phyloP scores from a whole-genome alignment of 306 rosid genomes.

The Morella rubra region DNA sequence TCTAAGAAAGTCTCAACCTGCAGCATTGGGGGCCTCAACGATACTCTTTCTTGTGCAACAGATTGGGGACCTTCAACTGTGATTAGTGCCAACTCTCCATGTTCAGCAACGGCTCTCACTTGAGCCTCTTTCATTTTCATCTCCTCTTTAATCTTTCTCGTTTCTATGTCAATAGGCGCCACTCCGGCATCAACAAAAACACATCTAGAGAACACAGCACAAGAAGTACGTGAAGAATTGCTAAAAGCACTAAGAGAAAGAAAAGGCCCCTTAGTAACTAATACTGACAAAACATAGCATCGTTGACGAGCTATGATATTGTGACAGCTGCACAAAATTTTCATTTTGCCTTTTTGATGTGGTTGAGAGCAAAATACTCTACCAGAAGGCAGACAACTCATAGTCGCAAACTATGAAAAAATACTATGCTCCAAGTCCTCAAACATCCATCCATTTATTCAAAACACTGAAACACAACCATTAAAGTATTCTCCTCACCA shows the following conservation, averaged over 20 bases:
- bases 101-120: conserved; percentile 71
- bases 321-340: neutral
- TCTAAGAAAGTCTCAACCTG: conserved; percentile 55
- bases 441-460: neutral
- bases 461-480: neutral
- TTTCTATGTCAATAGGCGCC: conserved; percentile 79
- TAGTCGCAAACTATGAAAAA: neutral
- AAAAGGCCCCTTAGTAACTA: neutral
- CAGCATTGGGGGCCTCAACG: conserved; percentile 93
- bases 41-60: conserved; percentile 65
- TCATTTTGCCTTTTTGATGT: neutral
- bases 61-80: conserved; percentile 78
- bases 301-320: neutral
- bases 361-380: neutral
- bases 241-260: no score
- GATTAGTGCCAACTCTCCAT: conserved; percentile 89
- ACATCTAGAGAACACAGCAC: conserved; percentile 56
- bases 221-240: conserved; percentile 8
- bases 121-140: conserved; percentile 76
- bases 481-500: neutral
- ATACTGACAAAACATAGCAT: neutral
- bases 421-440: neutral
- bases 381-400: neutral
- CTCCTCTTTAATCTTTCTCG: conserved; percentile 85
- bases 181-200: conserved; percentile 98